A percentile compares a stretch with the other conserved stretches of the same genome.
Evolutionary conservation across 2,329 filamentous ascomycete species (phyloP).

Genomic region (Neofusicoccum ribis): DNA sequence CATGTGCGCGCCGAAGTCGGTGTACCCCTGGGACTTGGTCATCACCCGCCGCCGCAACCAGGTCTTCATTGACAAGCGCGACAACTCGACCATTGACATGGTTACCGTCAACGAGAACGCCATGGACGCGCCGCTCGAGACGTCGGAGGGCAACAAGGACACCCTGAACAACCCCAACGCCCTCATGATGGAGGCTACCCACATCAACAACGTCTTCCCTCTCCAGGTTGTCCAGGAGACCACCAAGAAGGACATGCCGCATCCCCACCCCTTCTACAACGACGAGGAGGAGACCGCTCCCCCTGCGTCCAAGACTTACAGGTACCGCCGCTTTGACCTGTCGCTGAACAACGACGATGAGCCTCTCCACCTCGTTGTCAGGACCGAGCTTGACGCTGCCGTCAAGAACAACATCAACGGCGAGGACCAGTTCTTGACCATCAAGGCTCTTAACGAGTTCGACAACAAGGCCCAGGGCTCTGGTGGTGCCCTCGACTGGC

Average conservation of each 20-base stretch:
- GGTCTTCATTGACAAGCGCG: constrained; percentile 98
- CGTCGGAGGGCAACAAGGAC: constrained; percentile 90
- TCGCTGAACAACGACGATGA: constrained; percentile 89
- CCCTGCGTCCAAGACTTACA: constrained; percentile 94
- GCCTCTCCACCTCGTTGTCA: constrained; percentile 87
- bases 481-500: constrained; percentile 94
- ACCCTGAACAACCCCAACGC: constrained; percentile 90
- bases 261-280: constrained; percentile 98
- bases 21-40: constrained; percentile 98
- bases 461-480: constrained; percentile 96
- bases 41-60: constrained; percentile 92
- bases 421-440: constrained; percentile 85
- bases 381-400: constrained; percentile 92
- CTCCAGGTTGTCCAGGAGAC: constrained; percentile 89
- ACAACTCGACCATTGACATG: constrained; percentile 91
- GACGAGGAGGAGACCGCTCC: constrained; percentile 88
- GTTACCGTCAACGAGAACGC: constrained; percentile 99
- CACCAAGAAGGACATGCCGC: constrained; percentile 77
- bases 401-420: constrained; percentile 92
- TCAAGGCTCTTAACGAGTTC: constrained; percentile 98
- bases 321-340: constrained; percentile 95
- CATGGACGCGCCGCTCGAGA: constrained; percentile 87
- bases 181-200: constrained; percentile 93
- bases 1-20: constrained; percentile 95
- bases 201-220: constrained; percentile 99